These are phyloP conservation scores for Colletotrichum noveboracense DNA, from an alignment of 2,329 filamentous ascomycete genomes.

Conservation along the genomic window DNA sequence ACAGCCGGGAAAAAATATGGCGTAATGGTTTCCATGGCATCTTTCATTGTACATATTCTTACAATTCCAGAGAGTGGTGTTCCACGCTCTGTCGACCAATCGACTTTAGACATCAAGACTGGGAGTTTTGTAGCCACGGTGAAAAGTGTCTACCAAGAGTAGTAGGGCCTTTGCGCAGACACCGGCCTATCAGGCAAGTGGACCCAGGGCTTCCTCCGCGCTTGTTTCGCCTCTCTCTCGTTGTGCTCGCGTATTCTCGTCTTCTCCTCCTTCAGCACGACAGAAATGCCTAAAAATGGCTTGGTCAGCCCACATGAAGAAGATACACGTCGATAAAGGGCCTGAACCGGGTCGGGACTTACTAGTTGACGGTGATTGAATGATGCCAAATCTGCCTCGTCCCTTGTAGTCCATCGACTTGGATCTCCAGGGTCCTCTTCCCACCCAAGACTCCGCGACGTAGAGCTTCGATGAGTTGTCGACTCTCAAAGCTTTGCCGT, in stretches of 20 bases:
- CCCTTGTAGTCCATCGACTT: conserved; percentile 74
- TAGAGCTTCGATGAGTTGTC: conserved; percentile 83
- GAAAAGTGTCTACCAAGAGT: conserved; percentile 73
- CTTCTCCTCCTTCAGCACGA: conserved; percentile 92
- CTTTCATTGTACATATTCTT: conserved; percentile 21
- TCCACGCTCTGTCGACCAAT: not conserved
- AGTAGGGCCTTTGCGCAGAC: conserved; percentile 85
- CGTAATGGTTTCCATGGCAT: not conserved
- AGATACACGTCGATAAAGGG: not conserved
- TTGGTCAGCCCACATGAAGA: not conserved
- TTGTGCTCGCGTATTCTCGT: conserved; percentile 82
- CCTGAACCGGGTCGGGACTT: conserved; percentile 42
- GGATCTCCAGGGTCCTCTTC: conserved; percentile 69
- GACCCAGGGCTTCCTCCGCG: conserved; percentile 80
- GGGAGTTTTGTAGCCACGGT: not conserved
- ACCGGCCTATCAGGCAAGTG: conserved; percentile 87
- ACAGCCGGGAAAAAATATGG: not conserved
- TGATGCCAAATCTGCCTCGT: conserved; percentile 70
- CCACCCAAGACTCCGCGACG: conserved; percentile 92
- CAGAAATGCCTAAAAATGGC: conserved; percentile 64
- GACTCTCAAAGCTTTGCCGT: conserved; percentile 75
- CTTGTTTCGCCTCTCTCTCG: conserved; percentile 78
- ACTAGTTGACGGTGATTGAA: conserved; percentile 79
- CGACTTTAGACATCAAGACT: not conserved
- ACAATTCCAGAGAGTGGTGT: conserved; percentile 5